A percentile compares a stretch with the other conserved stretches of the same genome.
Conservation (phyloP, 768 basidiomycete genomes). For the Trametes maxima region DNA sequence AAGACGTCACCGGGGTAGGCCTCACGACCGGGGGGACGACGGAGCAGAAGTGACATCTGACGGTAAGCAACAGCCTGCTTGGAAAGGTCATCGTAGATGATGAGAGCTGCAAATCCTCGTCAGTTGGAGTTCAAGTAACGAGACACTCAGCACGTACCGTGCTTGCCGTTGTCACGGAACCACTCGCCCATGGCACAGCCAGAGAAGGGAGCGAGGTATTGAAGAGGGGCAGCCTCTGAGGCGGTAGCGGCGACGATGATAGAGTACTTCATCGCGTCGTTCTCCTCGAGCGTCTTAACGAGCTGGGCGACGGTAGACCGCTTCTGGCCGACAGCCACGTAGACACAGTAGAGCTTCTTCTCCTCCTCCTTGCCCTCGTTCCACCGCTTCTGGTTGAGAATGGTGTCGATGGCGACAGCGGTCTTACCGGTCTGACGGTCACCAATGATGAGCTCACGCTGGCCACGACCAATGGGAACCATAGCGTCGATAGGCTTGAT, state of each 20-base stretch:
- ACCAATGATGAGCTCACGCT: constrained; percentile 99
- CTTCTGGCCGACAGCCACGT: constrained; percentile 99
- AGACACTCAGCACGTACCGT: constrained; percentile 56
- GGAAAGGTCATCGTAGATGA: constrained; percentile 99
- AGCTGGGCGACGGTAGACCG: constrained; percentile 99
- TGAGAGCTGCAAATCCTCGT: constrained; percentile 61
- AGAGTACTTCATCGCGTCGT: constrained; percentile 99
- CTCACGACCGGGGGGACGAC: constrained; percentile 99
- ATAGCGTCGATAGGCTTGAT: constrained; percentile 99
- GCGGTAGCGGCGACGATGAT: constrained; percentile 99
- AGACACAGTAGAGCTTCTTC: constrained; percentile 99
- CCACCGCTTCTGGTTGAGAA: constrained; percentile 99
- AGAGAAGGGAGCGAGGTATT: constrained; percentile 99
- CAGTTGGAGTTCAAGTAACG: not conserved
- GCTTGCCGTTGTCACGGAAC: constrained; percentile 99
- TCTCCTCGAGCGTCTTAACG: constrained; percentile 99
- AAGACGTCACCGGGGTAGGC: constrained; percentile 99
- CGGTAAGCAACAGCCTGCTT: constrained; percentile 99
- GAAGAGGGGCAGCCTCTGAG: constrained; percentile 97
- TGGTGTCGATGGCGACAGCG: constrained; percentile 99
- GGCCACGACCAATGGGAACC: constrained; percentile 99
- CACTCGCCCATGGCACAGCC: constrained; percentile 99
- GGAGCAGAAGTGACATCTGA: constrained; percentile 99
- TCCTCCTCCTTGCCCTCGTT: constrained; percentile 96
- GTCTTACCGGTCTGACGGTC: constrained; percentile 99